Conservation (phyloP, 1,139 yeast genomes). For the Zygoascus hellenicus region DNA sequence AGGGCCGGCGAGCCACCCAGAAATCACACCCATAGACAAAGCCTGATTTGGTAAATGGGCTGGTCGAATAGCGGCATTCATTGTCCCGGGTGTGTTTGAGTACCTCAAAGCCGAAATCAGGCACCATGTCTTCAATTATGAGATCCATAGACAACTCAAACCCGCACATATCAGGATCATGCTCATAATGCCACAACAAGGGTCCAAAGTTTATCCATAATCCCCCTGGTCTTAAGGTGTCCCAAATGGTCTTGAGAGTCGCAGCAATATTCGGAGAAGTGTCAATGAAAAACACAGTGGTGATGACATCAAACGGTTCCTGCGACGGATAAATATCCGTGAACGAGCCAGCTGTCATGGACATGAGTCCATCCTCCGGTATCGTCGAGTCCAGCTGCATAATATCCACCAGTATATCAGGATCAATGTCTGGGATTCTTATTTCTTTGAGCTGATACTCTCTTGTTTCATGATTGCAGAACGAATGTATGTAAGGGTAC, state of each 20-base stretch:
- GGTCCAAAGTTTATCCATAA: conserved; percentile 86
- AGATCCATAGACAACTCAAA: conserved; percentile 63
- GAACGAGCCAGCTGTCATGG: conserved; percentile 79
- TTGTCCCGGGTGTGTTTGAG: conserved; percentile 42
- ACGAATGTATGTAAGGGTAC: conserved; percentile 65
- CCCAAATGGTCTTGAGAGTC: conserved; percentile 53
- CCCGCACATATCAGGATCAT: conserved; percentile 44
- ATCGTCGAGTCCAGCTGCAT: conserved; percentile 39
- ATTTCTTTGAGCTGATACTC: conserved; percentile 51
- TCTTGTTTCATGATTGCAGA: conserved; percentile 56
- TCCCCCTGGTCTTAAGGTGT: conserved; percentile 51
- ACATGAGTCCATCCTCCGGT: conserved; percentile 48
- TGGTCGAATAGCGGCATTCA: conserved; percentile 49
- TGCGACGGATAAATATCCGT: conserved; percentile 64
- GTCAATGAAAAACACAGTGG: conserved; percentile 75
- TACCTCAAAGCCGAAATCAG: conserved; percentile 51
- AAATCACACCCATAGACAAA: conserved; percentile 62
- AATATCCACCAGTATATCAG: conserved; percentile 23
- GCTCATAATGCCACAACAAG: conserved; percentile 78
- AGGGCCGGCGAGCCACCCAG: conserved; percentile 49
- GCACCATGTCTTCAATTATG: conserved; percentile 42
- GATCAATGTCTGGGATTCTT: conserved; percentile 39
- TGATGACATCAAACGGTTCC: conserved; percentile 45
- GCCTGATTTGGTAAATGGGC: conserved; percentile 48
- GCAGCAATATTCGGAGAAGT: conserved; percentile 71